phyloP scores from a whole-genome alignment of 2,329 filamentous ascomycete genomes.

The Pyrenochaeta sp. region DNA sequence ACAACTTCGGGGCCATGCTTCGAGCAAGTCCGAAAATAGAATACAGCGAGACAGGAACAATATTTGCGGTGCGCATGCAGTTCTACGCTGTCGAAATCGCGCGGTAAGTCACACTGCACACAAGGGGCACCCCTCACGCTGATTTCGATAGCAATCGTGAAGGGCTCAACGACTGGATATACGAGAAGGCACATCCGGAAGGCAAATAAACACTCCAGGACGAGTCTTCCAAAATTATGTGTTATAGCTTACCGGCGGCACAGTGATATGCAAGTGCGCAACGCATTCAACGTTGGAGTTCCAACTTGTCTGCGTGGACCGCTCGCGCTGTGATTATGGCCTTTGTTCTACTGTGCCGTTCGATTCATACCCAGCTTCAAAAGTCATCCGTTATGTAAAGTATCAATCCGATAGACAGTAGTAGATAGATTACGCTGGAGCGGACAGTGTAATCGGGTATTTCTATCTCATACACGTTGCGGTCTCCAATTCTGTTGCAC shows the following conservation, averaged over 20 bases:
- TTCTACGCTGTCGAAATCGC: conserved; percentile 82
- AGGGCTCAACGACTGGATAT: conserved; percentile 96
- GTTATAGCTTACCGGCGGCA: not conserved
- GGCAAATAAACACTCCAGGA: conserved; percentile 24
- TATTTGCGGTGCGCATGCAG: conserved; percentile 86
- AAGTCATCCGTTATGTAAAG: too few relatives aligned
- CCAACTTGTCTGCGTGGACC: conserved; percentile 7
- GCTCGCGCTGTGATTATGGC: too few relatives aligned
- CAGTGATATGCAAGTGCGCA: conserved; percentile 2
- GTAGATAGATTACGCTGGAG: conserved; percentile 1
- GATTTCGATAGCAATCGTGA: conserved; percentile 71
- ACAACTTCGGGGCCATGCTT: conserved; percentile 96
- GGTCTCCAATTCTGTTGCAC: not conserved
- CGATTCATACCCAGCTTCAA: too few relatives aligned
- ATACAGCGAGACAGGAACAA: conserved; percentile 88
- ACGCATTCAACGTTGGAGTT: conserved; percentile 9
- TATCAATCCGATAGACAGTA: not conserved
- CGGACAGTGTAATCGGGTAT: not conserved
- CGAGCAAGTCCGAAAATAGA: conserved; percentile 79
- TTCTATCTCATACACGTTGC: not conserved
- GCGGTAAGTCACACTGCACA: conserved; percentile 59
- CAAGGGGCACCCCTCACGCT: conserved; percentile 13
- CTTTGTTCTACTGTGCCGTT: too few relatives aligned
- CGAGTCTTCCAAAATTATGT: not conserved
- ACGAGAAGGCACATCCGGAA: conserved; percentile 75